Percentiles rank a stretch among this genome's conserved stretches.
Conservation (phyloP, 169 alveolate species). For the Plasmodium reichenowi region DNA sequence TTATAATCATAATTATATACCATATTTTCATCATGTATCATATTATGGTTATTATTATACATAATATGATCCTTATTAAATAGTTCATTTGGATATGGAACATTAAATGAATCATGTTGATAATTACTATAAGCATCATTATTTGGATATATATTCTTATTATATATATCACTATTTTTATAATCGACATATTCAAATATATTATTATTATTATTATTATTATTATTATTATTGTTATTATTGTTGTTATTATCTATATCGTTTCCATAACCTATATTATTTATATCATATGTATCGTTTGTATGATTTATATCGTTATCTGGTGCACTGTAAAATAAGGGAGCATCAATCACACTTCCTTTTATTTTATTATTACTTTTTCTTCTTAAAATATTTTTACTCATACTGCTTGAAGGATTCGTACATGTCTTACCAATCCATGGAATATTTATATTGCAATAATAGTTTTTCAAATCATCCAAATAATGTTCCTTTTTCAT, state of each 20-base stretch:
- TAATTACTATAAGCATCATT: no score
- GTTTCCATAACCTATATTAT: constrained; percentile 37
- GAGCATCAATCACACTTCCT: not conserved
- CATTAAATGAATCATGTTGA: no score
- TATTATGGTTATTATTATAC: no score
- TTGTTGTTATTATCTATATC: not conserved
- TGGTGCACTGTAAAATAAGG: not conserved
- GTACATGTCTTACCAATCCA: constrained; percentile 2
- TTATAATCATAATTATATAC: no score
- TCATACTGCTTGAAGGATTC: not conserved
- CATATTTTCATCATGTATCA: no score
- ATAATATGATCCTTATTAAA: no score
- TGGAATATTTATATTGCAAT: constrained; percentile 5
- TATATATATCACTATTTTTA: no score
- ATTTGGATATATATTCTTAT: no score
- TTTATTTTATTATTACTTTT: constrained; percentile 18
- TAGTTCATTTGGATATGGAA: no score
- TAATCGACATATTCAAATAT: no score
- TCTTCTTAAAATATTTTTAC: not conserved
- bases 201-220: not conserved
- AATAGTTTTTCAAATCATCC: constrained; percentile 4
- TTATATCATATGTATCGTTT: not conserved
- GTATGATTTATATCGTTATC: constrained; percentile 14
- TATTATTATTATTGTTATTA: not conserved
- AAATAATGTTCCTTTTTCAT: constrained; percentile 2